phyloP scores from a whole-genome alignment of 495 filamentous ascomycete genomes.

The Penicillium chermesinum region DNA sequence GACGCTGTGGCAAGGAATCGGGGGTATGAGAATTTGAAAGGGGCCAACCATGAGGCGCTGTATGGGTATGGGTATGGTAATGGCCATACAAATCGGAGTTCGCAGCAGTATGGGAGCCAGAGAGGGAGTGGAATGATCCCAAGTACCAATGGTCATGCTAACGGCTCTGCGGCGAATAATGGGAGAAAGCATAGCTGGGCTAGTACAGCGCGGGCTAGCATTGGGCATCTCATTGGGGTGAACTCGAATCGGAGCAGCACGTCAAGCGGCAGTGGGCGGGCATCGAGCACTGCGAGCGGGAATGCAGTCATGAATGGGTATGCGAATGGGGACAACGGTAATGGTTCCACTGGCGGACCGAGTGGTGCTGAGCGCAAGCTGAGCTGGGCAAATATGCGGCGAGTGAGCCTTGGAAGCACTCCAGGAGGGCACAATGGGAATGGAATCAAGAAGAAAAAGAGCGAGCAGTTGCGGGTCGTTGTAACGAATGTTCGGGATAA shows the following conservation, averaged over 20 bases:
- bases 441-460: slow-evolving; percentile 9
- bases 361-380: neutral
- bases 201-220: neutral
- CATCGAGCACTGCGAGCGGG: neutral
- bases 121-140: slow-evolving; percentile 7
- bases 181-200: neutral
- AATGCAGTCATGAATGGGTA: neutral
- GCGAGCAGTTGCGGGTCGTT: slow-evolving; percentile 24
- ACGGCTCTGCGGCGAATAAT: neutral
- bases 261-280: neutral
- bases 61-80: slow-evolving; percentile 2
- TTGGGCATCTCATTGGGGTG: neutral
- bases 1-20: slow-evolving; percentile 5
- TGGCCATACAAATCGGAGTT: neutral
- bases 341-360: neutral
- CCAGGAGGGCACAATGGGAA: neutral
- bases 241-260: neutral
- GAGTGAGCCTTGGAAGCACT: slow-evolving; percentile 1
- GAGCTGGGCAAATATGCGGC: neutral
- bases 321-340: neutral
- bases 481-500: slow-evolving; percentile 35
- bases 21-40: slow-evolving; percentile 1
- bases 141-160: neutral
- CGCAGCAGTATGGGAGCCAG: neutral
- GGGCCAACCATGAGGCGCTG: neutral